Evolutionary conservation across 345 rosid genomes (phyloP), one percentile per base, ranked within the genome.

Genomic region (Erucastrum elatum): DNA sequence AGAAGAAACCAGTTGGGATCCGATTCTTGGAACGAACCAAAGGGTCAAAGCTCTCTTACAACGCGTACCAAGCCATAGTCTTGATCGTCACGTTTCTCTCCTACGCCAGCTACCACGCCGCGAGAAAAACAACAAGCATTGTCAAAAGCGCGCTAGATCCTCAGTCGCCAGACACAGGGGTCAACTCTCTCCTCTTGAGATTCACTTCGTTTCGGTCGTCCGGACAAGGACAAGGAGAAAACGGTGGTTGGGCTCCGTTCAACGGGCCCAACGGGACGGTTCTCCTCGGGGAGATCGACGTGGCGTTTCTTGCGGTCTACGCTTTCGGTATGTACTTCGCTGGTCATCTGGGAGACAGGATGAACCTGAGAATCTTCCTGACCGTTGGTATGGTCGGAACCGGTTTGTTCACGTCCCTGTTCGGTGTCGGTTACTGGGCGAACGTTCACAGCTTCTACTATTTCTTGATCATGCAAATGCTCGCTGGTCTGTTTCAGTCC

Each of bases 101-200:
- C 2, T 95, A 93, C 68, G 27, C 94, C 1, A 85, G 92, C 83
- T 95, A 90, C 79, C 99, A 95, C 82, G 92, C 94, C 0, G 84
- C 97, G 4, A 80, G 99, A 35, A 95, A 95, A 84, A 91, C 97
- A 31, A 89, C 92, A 26, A 95, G 99, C 85, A 87, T 95, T 71
- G 99, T 95, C 61, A 91, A 95, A 73, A 91, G 97, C 70, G 80
- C 90, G 5, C 98, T 95, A 29, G 99, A 95, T 82, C 99, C 98
- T 1, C 79, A 81, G 6, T 81, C 84, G 1, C 77, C 84, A n/a
- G 77, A 77, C 16, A 76, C 67, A 55, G 81, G 78, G 5, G 11
- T 75, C 4, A 81, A 75, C 76, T 33, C 83, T 0, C 39, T 81
- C 2, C 77, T 81, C 77, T 0, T 80, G 11, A 68, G 81, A 9